Conservation (phyloP, 1,284 basidiomycete genomes). For the Sporisorium graminicola region DNA sequence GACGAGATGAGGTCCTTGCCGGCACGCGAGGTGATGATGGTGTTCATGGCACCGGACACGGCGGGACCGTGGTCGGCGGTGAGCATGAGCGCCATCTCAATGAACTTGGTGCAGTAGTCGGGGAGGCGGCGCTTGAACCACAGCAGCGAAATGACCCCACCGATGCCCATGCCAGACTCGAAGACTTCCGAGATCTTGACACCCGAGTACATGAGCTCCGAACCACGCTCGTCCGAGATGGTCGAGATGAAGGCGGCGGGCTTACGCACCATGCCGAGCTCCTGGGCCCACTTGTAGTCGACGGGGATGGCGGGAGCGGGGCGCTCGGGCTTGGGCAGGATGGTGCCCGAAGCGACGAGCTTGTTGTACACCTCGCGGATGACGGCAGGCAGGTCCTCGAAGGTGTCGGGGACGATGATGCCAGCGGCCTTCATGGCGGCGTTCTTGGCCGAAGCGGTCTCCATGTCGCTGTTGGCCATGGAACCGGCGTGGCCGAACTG, state of each 20-base stretch:
- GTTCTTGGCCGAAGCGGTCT: slow-evolving; percentile 99
- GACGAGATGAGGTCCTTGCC: slow-evolving; percentile 99
- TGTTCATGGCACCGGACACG: slow-evolving; percentile 93
- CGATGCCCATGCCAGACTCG: slow-evolving; percentile 77
- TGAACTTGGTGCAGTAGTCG: slow-evolving; percentile 73
- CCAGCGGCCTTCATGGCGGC: slow-evolving; percentile 92
- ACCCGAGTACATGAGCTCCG: slow-evolving; percentile 97
- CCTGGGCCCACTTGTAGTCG: slow-evolving; percentile 99
- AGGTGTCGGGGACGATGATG: slow-evolving; percentile 96
- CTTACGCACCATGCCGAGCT: slow-evolving; percentile 97
- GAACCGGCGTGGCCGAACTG: slow-evolving; percentile 99
- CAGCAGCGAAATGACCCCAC: slow-evolving; percentile 93
- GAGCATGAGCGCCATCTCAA: slow-evolving; percentile 99
- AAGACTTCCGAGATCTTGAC: slow-evolving; percentile 98
- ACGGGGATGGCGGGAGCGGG: slow-evolving; percentile 96
- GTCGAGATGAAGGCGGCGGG: slow-evolving; percentile 99
- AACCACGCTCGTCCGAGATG: slow-evolving; percentile 98
- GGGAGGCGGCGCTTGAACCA: slow-evolving; percentile 93
- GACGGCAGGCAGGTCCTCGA: slow-evolving; percentile 91
- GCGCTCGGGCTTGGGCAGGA: slow-evolving; percentile 82
- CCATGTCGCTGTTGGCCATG: slow-evolving; percentile 96
- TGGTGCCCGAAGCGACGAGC: slow-evolving; percentile 80
- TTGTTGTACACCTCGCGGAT: slow-evolving; percentile 86
- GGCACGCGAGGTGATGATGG: slow-evolving; percentile 97
- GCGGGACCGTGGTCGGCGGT: slow-evolving; percentile 89